Conservation (phyloP, 495 filamentous ascomycete species). For the Neurospora sp. region DNA sequence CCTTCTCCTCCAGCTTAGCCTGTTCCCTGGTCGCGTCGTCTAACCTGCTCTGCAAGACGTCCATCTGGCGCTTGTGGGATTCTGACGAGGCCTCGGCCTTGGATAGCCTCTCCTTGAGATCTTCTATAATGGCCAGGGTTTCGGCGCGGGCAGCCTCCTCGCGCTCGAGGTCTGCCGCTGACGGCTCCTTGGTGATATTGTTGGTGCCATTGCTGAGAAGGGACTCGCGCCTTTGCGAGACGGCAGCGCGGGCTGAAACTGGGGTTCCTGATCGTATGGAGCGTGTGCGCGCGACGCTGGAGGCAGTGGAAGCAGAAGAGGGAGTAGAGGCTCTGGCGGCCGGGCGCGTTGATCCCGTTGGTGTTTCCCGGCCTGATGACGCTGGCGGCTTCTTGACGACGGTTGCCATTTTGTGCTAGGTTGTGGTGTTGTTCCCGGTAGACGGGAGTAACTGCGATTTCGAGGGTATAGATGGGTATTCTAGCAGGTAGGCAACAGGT, state of each 20-base stretch:
- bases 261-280: conserved; percentile 47
- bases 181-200: conserved; percentile 29
- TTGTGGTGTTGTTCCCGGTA: background rate
- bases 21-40: conserved; percentile 82
- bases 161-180: conserved; percentile 37
- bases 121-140: conserved; percentile 70
- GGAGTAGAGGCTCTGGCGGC: conserved; percentile 27
- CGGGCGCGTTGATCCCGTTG: conserved; percentile 23
- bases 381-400: conserved; percentile 35
- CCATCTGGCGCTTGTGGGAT: conserved; percentile 71
- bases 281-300: conserved; percentile 34
- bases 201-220: conserved; percentile 48
- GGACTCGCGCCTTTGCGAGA: conserved; percentile 50
- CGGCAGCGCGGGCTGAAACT: conserved; percentile 58
- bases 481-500: background rate
- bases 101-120: conserved; percentile 69
- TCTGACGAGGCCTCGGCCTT: conserved; percentile 73
- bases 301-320: conserved; percentile 20
- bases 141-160: conserved; percentile 51
- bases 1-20: conserved; percentile 69
- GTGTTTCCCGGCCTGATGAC: conserved; percentile 27
- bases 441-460: background rate
- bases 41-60: conserved; percentile 73
- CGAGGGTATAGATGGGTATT: background rate
- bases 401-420: conserved; percentile 20